Conservation (phyloP, 202 grass and related monocot species). For the Dendrocalamus latiflorus region DNA sequence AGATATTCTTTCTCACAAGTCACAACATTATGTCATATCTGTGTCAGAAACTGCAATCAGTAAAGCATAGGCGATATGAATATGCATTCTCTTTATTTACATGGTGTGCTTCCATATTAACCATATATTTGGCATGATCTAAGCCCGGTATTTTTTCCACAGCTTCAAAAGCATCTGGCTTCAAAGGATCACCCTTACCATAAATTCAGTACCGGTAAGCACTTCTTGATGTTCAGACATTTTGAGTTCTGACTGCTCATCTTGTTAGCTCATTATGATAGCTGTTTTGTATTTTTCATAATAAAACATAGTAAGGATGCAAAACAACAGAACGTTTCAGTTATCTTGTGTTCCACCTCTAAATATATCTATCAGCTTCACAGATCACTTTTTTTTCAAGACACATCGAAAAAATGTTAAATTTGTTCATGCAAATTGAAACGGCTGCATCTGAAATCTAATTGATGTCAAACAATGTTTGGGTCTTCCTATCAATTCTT, state of each 20-base stretch:
- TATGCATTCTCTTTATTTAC: conserved; percentile 1
- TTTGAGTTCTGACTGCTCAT: neutral
- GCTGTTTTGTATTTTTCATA: neutral
- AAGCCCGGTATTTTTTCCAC: conserved; percentile 13
- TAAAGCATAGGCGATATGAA: neutral
- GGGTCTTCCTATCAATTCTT: neutral
- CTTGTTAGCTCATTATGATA: neutral
- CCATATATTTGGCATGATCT: conserved; percentile 3
- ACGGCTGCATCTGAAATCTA: neutral
- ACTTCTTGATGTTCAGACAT: conserved; percentile 1
- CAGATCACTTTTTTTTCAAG: neutral
- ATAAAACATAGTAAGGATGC: neutral
- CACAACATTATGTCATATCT: neutral
- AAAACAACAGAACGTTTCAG: neutral
- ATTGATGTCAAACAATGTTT: neutral
- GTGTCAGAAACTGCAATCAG: neutral
- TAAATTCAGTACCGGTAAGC: conserved; percentile 83
- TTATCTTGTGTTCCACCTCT: neutral
- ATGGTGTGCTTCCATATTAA: neutral
- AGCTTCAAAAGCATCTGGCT: conserved; percentile 91
- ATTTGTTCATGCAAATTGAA: neutral
- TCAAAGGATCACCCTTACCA: conserved; percentile 90
- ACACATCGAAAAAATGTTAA: neutral
- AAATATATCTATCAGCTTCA: neutral
- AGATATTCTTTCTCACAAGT: neutral